Base-by-base conservation (phyloP, 2,329 filamentous ascomycete species). In the Phialemoniopsis sp. region DNA sequence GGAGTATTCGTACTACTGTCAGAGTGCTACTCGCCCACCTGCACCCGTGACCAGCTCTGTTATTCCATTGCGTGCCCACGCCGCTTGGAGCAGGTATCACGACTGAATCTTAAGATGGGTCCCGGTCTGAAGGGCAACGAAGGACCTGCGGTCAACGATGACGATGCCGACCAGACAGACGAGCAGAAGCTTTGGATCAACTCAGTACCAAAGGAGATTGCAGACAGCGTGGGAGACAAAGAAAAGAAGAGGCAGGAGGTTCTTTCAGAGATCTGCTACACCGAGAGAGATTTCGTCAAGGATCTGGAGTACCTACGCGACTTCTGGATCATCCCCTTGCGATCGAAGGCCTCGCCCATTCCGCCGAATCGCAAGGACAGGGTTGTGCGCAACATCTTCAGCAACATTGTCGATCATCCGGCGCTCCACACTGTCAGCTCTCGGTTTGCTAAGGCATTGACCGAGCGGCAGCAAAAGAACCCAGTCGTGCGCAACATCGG, bases 101-200 rank as follows among this genome's bases (percentile, higher is more conserved):
- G 93, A 48, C 67, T 97, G 50, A 97, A 98, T 59, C 72, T 97
- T 61, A 95, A 95, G 66, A 87, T 90, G 46, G 88, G 91, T 50
- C 89, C 89, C 21, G 90, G 90, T 43, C 70, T 98, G 51, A 88
- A 87, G 60, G 77, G 76, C 49, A 72, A 78, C 36, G 72, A 76
- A 34, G 68, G 71, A 16, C 66, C 71, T 13, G 67, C 68, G 29
- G 58, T 76, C 72, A 57, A 93, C 55, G 90, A 95, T 55, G 89
- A 94, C 51, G 88, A 93, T 46, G 70, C 62, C 32, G 86, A 90
- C 42, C 85, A 93, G 54, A 88, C 85, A 26, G 89, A 96, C 56
- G 90, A 97, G 60, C 93, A 97, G 68, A 97, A 97, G 63, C 76
- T 98, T 29, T 98, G 93, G 93, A 98, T 98, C 64, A 97, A 97